Evolutionary conservation across 805 yeast genomes (phyloP).

Genomic region (Teunomyces funiuensis): DNA sequence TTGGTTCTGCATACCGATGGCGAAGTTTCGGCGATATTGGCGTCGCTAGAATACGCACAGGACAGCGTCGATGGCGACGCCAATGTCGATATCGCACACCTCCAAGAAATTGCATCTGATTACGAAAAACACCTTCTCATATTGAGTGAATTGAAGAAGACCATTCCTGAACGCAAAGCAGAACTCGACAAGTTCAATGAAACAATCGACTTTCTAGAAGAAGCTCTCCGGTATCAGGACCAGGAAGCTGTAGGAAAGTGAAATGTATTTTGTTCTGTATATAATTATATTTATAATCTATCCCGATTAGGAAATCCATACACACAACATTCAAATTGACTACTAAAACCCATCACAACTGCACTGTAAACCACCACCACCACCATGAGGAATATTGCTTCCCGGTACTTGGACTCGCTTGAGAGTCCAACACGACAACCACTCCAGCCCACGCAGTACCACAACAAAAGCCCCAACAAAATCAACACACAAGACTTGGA

Average conservation of each 20-base stretch:
- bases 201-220: constrained; percentile 28
- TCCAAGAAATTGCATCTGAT: constrained; percentile 20
- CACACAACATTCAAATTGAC: background rate
- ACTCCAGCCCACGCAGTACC: constrained; percentile 28
- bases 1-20: constrained; percentile 31
- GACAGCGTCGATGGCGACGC: constrained; percentile 13
- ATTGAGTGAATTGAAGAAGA: constrained; percentile 33
- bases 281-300: constrained; percentile 1
- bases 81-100: constrained; percentile 8
- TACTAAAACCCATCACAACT: background rate
- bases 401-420: constrained; percentile 36
- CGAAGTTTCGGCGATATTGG: constrained; percentile 27
- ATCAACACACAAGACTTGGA: constrained; percentile 30
- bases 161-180: constrained; percentile 36
- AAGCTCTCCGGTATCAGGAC: constrained; percentile 6
- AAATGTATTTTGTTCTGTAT: background rate
- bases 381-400: constrained; percentile 27
- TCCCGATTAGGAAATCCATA: constrained; percentile 4
- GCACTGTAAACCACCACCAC: background rate
- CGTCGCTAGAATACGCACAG: constrained; percentile 16
- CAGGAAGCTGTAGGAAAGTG: background rate
- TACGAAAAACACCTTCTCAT: constrained; percentile 28
- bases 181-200: constrained; percentile 35
- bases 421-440: constrained; percentile 28
- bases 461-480: constrained; percentile 15